Evolutionary conservation across 352 stramenopile species (phyloP).

Genomic region (Globisporangium acanthophoron): DNA sequence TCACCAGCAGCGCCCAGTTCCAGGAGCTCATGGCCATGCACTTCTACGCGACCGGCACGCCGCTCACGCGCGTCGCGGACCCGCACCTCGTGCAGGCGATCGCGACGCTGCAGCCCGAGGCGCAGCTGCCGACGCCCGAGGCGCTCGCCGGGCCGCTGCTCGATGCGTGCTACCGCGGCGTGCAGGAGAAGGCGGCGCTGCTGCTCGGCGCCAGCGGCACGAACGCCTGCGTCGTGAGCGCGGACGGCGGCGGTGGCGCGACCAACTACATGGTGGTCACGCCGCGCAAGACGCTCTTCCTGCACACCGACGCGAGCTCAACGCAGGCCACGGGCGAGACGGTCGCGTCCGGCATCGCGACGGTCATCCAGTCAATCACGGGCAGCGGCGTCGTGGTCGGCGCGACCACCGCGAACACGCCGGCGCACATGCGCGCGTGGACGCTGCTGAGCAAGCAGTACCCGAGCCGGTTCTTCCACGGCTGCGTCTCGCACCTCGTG

Average conservation of each 20-base stretch:
- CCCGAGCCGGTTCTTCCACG: conserved; percentile 2
- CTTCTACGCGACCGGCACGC: neutral
- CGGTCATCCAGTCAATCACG: neutral
- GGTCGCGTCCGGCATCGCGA: neutral
- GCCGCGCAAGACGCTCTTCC: conserved; percentile 4
- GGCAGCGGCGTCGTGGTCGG: neutral
- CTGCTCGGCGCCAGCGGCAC: neutral
- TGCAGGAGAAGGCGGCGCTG: neutral
- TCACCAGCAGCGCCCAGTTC: neutral
- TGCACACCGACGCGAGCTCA: neutral
- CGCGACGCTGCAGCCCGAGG: neutral
- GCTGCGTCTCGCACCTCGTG: neutral
- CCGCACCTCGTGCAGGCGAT: conserved; percentile 1
- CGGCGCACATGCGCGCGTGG: conserved; percentile 2
- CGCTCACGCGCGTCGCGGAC: conserved; percentile 2
- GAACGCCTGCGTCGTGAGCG: neutral
- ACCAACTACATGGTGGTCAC: neutral
- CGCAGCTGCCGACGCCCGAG: conserved; percentile 1
- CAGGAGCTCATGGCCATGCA: conserved; percentile 3
- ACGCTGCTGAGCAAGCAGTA: neutral
- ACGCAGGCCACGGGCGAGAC: neutral
- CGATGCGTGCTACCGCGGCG: neutral
- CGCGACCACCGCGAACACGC: neutral
- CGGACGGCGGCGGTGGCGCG: neutral
- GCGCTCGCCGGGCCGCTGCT: neutral